These are phyloP conservation scores for Saccharomyces jurei DNA, from an alignment of 805 yeast genomes.

Conservation along the genomic window DNA sequence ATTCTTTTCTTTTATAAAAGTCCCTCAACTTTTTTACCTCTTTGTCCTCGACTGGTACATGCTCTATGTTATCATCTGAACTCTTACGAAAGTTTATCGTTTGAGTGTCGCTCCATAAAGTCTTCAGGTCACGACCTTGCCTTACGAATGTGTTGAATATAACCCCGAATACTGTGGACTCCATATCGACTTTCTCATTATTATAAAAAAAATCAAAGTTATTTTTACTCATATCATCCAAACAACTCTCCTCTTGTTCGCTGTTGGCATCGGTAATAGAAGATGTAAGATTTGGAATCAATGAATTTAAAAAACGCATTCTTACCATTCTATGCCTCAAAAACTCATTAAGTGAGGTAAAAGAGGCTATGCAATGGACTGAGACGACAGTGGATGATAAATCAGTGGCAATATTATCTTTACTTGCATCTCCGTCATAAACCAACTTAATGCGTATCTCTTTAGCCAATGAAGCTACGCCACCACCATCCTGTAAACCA, in stretches of 20 bases:
- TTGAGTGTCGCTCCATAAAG: slow-evolving; percentile 54
- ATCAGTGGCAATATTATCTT: slow-evolving; percentile 21
- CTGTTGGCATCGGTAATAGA: slow-evolving; percentile 5
- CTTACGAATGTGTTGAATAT: slow-evolving; percentile 43
- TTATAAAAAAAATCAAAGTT: slow-evolving; percentile 50
- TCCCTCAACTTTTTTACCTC: slow-evolving; percentile 15
- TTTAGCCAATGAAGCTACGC: slow-evolving; percentile 58
- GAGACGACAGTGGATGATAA: slow-evolving; percentile 29
- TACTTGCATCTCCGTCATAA: slow-evolving; percentile 29
- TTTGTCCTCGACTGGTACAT: slow-evolving; percentile 12
- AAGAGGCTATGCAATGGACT: slow-evolving; percentile 48
- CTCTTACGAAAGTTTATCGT: slow-evolving; percentile 40
- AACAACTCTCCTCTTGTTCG: slow-evolving; percentile 5
- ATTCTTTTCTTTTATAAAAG: slow-evolving; percentile 22
- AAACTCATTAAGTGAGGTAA: slow-evolving; percentile 38
- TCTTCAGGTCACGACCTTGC: slow-evolving; percentile 34
- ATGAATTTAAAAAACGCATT: slow-evolving; percentile 20
- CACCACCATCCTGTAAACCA: slow-evolving; percentile 34
- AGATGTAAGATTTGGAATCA: slow-evolving; percentile 12
- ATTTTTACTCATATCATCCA: slow-evolving; percentile 22
- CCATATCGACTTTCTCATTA: slow-evolving; percentile 51
- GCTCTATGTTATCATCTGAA: slow-evolving; percentile 18
- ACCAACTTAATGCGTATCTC: slow-evolving; percentile 56
- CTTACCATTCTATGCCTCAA: slow-evolving; percentile 32
- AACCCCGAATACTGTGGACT: slow-evolving; percentile 72